Evolutionary conservation across 78 protist species (phyloP).

Genomic region (Dictyostelium capitatum): DNA sequence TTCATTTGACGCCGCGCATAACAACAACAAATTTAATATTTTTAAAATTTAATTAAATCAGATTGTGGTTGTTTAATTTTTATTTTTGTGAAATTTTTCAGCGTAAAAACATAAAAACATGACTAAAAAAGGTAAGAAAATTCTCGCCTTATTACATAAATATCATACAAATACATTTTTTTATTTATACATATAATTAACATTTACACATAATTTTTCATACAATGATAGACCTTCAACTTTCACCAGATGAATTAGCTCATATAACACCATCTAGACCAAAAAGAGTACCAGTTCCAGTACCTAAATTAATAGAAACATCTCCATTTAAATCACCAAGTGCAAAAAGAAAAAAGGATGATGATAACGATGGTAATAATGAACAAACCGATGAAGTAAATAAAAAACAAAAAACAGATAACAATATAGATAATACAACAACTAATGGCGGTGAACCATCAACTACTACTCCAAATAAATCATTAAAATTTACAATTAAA

Average conservation of each 20-base stretch:
- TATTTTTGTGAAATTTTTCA: too few relatives aligned
- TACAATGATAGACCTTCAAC: not conserved
- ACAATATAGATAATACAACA: not conserved
- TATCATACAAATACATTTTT: not conserved
- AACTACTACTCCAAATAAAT: not conserved
- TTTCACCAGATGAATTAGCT: not conserved
- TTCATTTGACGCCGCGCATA: too few relatives aligned
- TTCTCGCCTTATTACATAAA: not conserved
- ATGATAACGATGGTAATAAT: not conserved
- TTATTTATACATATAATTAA: too few relatives aligned
- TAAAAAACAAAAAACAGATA: not conserved
- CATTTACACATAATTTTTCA: not conserved
- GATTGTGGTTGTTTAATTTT: too few relatives aligned
- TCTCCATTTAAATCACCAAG: not conserved
- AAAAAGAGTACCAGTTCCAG: conserved; percentile 5
- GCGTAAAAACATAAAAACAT: not conserved
- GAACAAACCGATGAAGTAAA: not conserved
- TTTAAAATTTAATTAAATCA: too few relatives aligned
- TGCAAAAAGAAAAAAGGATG: conserved; percentile 27
- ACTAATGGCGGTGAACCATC: not conserved
- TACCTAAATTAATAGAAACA: not conserved
- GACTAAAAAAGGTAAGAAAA: conserved; percentile 14
- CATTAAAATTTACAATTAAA: conserved; percentile 15
- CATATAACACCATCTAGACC: conserved; percentile 11
- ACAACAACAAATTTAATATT: too few relatives aligned